Conservation (phyloP, 2,329 filamentous ascomycete species). For the Nannizziopsis arthrosporioides region DNA sequence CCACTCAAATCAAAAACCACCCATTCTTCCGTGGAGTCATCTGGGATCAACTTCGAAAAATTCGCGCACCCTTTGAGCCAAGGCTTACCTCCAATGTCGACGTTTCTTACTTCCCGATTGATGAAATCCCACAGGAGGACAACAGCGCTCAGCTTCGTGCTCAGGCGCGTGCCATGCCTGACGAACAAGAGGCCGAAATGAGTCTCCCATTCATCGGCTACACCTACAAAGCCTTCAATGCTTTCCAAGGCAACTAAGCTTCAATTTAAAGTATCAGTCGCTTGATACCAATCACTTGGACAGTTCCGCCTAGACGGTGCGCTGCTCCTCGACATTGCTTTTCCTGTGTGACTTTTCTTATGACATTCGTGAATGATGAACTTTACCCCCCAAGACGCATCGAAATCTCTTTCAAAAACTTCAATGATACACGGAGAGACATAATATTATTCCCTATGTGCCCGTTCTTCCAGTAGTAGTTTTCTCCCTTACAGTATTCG, state of each 20-base stretch:
- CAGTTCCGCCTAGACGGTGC: too few relatives aligned
- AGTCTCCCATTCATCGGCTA: constrained; percentile 93
- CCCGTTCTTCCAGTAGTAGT: too few relatives aligned
- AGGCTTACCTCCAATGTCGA: constrained; percentile 87
- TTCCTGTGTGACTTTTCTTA: too few relatives aligned
- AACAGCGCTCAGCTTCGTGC: constrained; percentile 78
- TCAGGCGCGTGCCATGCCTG: constrained; percentile 60
- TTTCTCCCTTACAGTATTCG: too few relatives aligned
- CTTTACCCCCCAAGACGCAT: too few relatives aligned
- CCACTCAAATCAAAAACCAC: constrained; percentile 85
- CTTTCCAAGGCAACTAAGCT: constrained; percentile 38
- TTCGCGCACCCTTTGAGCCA: constrained; percentile 91
- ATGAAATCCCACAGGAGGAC: constrained; percentile 95
- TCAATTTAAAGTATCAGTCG: constrained; percentile 9
- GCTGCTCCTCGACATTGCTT: too few relatives aligned
- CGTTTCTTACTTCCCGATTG: constrained; percentile 96
- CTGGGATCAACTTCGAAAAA: constrained; percentile 83
- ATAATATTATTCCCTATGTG: too few relatives aligned
- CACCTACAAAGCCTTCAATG: constrained; percentile 93
- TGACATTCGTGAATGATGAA: too few relatives aligned
- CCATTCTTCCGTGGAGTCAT: constrained; percentile 95
- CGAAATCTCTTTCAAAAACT: too few relatives aligned
- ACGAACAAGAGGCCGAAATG: constrained; percentile 81
- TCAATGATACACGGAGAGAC: too few relatives aligned
- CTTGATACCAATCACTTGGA: too few relatives aligned